phyloP scores from a whole-genome alignment of 177 flowering plant species.

The Vitis hybrid region DNA sequence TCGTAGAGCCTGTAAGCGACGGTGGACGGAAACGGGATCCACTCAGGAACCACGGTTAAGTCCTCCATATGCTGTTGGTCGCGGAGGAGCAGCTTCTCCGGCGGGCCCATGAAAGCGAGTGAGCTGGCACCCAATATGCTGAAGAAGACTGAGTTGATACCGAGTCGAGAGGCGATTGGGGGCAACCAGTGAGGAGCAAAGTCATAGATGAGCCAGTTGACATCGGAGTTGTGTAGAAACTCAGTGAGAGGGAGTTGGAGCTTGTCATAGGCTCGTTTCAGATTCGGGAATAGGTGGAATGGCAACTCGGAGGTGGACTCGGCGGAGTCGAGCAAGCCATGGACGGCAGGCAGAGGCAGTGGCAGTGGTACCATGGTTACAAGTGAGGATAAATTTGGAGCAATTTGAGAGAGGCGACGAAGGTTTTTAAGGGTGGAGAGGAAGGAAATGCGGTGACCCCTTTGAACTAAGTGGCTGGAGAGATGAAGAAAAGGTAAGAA shows the following conservation, averaged over 20 bases:
- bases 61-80: background rate
- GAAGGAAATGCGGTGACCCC: slow-evolving; percentile 13
- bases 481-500: slow-evolving; percentile 1
- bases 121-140: background rate
- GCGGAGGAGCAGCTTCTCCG: background rate
- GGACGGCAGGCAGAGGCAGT: slow-evolving; percentile 18
- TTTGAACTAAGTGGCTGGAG: slow-evolving; percentile 4
- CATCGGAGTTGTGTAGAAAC: slow-evolving; percentile 6
- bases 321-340: slow-evolving; percentile 12
- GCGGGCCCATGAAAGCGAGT: background rate
- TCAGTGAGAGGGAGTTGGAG: slow-evolving; percentile 1
- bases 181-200: background rate
- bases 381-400: background rate
- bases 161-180: background rate
- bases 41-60: slow-evolving; percentile 1
- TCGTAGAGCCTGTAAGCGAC: background rate
- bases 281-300: slow-evolving; percentile 3
- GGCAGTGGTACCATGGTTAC: slow-evolving; percentile 3
- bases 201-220: slow-evolving; percentile 1
- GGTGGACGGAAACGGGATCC: slow-evolving; percentile 2
- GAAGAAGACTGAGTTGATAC: slow-evolving; percentile 1
- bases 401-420: slow-evolving; percentile 8
- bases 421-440: slow-evolving; percentile 15
- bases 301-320: slow-evolving; percentile 28
- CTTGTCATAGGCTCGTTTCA: slow-evolving; percentile 17